Base-by-base conservation (phyloP, 2,329 filamentous ascomycete species). In the Bipolaris gigantea region DNA sequence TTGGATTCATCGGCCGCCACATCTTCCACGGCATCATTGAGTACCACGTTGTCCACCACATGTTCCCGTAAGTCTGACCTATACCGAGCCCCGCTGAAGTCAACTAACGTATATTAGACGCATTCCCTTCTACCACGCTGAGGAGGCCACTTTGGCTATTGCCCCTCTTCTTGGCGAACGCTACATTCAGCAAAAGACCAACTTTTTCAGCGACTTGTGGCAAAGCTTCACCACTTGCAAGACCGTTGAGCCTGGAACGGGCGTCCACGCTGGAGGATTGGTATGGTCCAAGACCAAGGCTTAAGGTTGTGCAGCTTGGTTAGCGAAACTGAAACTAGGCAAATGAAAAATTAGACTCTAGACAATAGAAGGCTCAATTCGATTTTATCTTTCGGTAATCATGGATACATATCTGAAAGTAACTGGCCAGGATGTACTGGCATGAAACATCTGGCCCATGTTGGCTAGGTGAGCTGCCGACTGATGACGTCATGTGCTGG, bases 1-100 rank as follows among this genome's bases (percentile, higher is more conserved):
- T 86, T 57, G 85, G 85, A 39, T 86, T 84, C 69, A 80, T 87
- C 58, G 85, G 85, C 44, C 79, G 79, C n/a, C 80, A 87, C 70
- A 75, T 88, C 57, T 86, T 88, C 78, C 85, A 88, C 72, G 81
- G 83, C 58, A 87, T 87, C 68, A 84, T 86, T 40, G 84, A 85
- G 59, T 81, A 81, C 47, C 85, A 87, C 64, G 85, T 87, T 16
- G 78, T 86, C 21, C 85, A 87, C 71, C 85, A 88, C 62, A 73
- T 84, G 10, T 83, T 86, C 71, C 80, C 83, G 74, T 69, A 63
- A 59, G 64, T 45, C 18, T 45, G 16, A 13, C 23, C 10, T 15
- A 6, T 40, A 30, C 18, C 15, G 25, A 32, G 13, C 25, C 23
- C 5, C 9, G 2, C 13, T 33, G 16, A 32, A 32, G 15, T 7